Evolutionary conservation across 225 moss, liverwort and hornwort genomes (phyloP).

Genomic region (Lunularia cruciata): DNA sequence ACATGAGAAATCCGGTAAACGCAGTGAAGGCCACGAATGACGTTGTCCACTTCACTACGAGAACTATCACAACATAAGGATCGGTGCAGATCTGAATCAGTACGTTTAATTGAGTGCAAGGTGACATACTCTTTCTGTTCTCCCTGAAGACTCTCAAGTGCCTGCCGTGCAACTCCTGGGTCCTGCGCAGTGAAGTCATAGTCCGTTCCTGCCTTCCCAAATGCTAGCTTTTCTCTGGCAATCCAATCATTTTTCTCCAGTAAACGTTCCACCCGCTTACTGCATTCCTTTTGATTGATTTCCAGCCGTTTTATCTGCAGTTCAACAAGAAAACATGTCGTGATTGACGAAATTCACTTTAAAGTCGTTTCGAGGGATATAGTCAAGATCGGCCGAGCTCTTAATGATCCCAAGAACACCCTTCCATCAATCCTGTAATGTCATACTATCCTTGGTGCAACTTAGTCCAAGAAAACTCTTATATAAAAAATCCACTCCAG

Average conservation of each 20-base stretch:
- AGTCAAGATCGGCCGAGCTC: too few relatives aligned
- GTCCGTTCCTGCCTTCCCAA: conserved; percentile 78
- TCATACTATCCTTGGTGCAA: too few relatives aligned
- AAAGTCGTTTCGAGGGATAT: too few relatives aligned
- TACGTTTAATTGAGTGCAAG: not conserved
- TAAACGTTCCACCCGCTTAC: conserved; percentile 65
- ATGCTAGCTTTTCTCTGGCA: conserved; percentile 68
- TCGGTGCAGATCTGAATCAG: not conserved
- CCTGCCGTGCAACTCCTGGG: conserved; percentile 64
- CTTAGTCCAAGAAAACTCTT: too few relatives aligned
- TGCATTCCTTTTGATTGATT: conserved; percentile 63
- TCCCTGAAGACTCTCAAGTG: conserved; percentile 59
- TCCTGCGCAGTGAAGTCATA: conserved; percentile 82
- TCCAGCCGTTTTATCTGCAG: conserved; percentile 86
- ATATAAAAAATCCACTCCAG: too few relatives aligned
- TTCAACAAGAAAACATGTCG: too few relatives aligned
- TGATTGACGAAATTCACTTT: too few relatives aligned
- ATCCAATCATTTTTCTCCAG: conserved; percentile 88
- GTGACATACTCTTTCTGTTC: conserved; percentile 75
- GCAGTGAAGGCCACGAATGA: too few relatives aligned
- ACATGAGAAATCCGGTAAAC: not conserved
- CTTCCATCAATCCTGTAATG: too few relatives aligned
- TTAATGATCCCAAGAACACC: too few relatives aligned
- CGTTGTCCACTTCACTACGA: too few relatives aligned
- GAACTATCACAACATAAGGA: too few relatives aligned